phyloP scores from a whole-genome alignment of 768 basidiomycete species.

The Kwoniella sp. region DNA sequence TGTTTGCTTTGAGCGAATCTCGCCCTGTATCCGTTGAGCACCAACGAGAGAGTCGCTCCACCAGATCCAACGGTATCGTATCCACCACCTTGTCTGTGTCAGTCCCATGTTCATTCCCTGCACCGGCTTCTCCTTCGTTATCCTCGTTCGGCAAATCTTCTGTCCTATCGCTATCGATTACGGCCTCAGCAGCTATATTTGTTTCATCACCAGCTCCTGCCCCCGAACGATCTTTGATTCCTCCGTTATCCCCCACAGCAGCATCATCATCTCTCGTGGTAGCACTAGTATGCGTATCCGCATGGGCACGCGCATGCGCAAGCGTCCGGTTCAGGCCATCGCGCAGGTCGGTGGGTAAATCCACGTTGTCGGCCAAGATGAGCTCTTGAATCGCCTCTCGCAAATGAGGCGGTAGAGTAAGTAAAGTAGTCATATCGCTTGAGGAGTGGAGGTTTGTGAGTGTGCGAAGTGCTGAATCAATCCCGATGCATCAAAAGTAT shows the following conservation, averaged over 20 bases:
- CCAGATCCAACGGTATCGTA: slow-evolving; percentile 24
- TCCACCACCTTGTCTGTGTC: neutral
- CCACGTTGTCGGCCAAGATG: slow-evolving; percentile 20
- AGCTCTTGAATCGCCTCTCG: slow-evolving; percentile 31
- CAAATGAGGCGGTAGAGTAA: slow-evolving; percentile 37
- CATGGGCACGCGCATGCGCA: too few relatives aligned
- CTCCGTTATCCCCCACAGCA: too few relatives aligned
- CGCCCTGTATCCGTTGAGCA: slow-evolving; percentile 15
- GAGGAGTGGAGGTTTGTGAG: too few relatives aligned
- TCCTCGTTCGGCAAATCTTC: neutral
- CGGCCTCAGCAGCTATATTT: too few relatives aligned
- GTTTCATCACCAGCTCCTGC: too few relatives aligned
- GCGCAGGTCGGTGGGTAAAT: slow-evolving; percentile 28
- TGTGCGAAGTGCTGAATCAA: too few relatives aligned
- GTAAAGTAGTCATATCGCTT: slow-evolving; percentile 17
- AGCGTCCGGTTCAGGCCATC: slow-evolving; percentile 1
- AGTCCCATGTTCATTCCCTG: neutral
- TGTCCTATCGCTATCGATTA: neutral
- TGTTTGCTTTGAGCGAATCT: neutral
- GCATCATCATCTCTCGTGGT: too few relatives aligned
- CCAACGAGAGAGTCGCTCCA: slow-evolving; percentile 37
- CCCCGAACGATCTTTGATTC: too few relatives aligned
- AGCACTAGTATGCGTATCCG: too few relatives aligned
- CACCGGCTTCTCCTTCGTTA: neutral
- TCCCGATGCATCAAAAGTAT: too few relatives aligned